Evolutionary conservation across 305 asterid genomes (phyloP), one percentile per base, ranked within the genome.

Genomic region (Fraxinus paxiana): DNA sequence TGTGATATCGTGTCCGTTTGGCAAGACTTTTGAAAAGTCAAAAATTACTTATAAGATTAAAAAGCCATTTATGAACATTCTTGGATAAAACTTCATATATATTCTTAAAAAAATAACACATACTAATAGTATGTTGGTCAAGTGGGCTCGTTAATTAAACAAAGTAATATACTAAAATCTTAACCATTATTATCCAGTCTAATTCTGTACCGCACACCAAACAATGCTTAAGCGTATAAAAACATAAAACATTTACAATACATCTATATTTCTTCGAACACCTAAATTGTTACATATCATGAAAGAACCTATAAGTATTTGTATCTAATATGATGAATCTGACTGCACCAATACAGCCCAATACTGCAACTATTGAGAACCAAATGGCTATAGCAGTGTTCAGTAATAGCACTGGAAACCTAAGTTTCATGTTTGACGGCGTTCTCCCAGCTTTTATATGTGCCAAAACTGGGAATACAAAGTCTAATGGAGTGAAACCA

Each of bases 401-500:
- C 63, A 90, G 35, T 51, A 89, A 54, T 43, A 82, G 2, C 81
- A 87, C 17, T 0, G 78, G 77, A 15, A 80, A 71, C 13, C 88
- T 83, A 73, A 83, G 75, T 28, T 35, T 81, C 79, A 41, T 48
- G 38, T 38, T 73, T 63, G 74, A 61, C 4, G 89, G 85, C 78
- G 81, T 31, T 81, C 81, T 87, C 8, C 94, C 91, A 6, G 91
- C 90, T 79, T 83, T 88, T 72, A 88, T 59, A 82, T 86, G 83
- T 26, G 91, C 92, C 43, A 88, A n/a, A 77, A 79, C 86, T 1
- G 92, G 92, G 73, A 88, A 88, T 22, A 90, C 92, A 54, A 90
- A 90, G 48, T 90, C 92, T 54, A 90, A 63, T 2, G 92, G 93
- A 35, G 93, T 88, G 82, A 90, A 90, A 26, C 94, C 94, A 78